Evolutionary conservation across 805 yeast species (phyloP), one percentile per base, ranked within the genome.

Genomic region (Brettanomyces nanus): DNA sequence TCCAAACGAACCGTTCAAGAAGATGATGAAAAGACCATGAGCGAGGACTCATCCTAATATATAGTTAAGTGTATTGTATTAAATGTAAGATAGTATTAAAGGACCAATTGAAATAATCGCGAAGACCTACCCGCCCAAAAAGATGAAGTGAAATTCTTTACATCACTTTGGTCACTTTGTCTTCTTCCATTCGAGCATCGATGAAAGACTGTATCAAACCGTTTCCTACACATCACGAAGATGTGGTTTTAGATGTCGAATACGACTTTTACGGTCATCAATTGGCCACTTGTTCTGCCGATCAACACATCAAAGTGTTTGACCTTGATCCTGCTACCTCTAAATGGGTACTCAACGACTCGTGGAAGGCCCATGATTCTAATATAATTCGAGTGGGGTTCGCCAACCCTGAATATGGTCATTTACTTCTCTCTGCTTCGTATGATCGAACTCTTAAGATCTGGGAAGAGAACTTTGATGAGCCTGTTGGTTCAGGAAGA

Each of bases 291-390:
- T 89, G 95, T 42, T 85, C 96, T 4, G 85, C 95, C 0, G 98
- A 92, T 61, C 96, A 89, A 52, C 95, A 85, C 52, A 73, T 92
- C 44, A 85, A 86, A 52, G 89, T 92, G 23, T 92, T 87, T 56
- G 90, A 85, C 54, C 64, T 82, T 25, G 84, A 80, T 48, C 60
- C 77, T 13, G 62, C 70, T 20, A 69, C 80, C 1, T 74, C 72
- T n/a, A 70, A 77, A 15, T 92, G 97, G 97, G 73, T 74, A 15
- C 61, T 85, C 39, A 79, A 80, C 51, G 97, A 90, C 59, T 78
- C 84, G 34, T 92, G 96, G 94, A 84, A 83, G 47, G 97, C 97
- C 0, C 98, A 92, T 55, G 96, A 92, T 50, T 78, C 95, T 6
- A 75, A 87, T 41, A 75, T 92, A 19, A 83, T 86, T 17, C 75